Evolutionary conservation across 495 filamentous ascomycete genomes (phyloP), one percentile per base, ranked within the genome.

Genomic region (Sordaria brevicollis): DNA sequence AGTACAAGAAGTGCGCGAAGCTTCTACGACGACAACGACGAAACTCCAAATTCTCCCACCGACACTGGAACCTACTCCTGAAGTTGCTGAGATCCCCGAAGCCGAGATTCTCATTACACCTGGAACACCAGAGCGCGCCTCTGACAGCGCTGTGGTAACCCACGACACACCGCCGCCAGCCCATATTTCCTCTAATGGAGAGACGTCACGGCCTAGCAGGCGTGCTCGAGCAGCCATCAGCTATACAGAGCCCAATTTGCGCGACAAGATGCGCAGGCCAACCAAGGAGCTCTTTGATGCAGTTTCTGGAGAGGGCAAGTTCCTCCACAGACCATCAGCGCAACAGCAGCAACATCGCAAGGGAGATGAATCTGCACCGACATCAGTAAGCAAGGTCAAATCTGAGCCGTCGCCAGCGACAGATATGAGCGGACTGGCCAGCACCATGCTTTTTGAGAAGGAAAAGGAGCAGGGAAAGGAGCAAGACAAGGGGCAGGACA

Each of bases 251-350:
- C 93, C 93, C 9, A 96, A 91, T 74, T 81, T 96, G 36, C 85
- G 91, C 67, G 90, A 89, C 74, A 96, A 96, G 81, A 96, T 96
- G 93, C 86, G 93, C 66, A 88, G 93, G 66, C 90, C 92, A 25
- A 90, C 89, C 17, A 92, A 90, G 71, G 86, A 90, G 67, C 78
- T 94, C 6, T 83, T 89, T 38, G 90, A 92, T 76, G 92, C 92
- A 8, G 92, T 94, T 49, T 75, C 80, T 4, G 83, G 81, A 6
- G 85, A 87, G 68, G 85, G 79, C 43, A 85, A 83, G 69, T 79
- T 81, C 31, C 72, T 76, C 34, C 78, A 79, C 25, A 77, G 81
- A 57, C 69, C 72, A 6, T 66, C 39, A 5, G 6, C 49, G 13
- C 49, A 62, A 69, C 69, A 37, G 67, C 67, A 17, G 21, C 66